Base-by-base conservation (phyloP, 768 basidiomycete species). In the Tubosaeta sp. region DNA sequence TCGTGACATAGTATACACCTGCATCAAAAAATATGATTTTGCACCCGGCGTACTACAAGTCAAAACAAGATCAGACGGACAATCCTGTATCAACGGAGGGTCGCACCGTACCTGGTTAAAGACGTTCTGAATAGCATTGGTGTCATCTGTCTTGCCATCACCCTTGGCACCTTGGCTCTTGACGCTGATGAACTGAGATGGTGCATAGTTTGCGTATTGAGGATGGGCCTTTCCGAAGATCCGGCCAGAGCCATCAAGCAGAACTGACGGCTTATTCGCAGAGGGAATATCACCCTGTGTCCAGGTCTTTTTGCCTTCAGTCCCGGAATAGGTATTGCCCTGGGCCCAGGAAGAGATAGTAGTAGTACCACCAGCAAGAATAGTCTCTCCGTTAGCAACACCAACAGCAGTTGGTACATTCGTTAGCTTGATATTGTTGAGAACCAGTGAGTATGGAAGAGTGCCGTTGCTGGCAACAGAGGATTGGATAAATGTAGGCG, bases 11-110 rank as follows among this genome's bases (percentile, higher is more conserved):
- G 66, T 81, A 80, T n/a, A 72, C 73, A 8, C 80, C 80, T 2
- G 85, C 84, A 57, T 91, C 90, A 62, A 91, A 82, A 73, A 88
- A 91, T 35, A 91, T 83, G 63, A 92, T 84, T 61, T 83, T 88
- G 75, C 83, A 83, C 5, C 83, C 83, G 7, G 83, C 71, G 58
- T 76, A 86, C 86, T 88, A 50, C 7, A 6, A 25, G 6, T 22
- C 0, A n/a, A 37, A 29, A 17, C 10, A 3, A 1, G 19, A 32
- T 12, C 19, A 43, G 29, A 31, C n/a, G 2, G 5, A 0, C 1
- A 17, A 12, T 17, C 26, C 14, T 6, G 3, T 11, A 11, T 19
- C 32, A 13, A 2, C 17, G 19, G 1, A 17, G 13, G 29, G 11
- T 2, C 0, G 10, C 37, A 10, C 6, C 6, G 13, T 53, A 81